Percentiles rank a stretch among this genome's conserved stretches.
phyloP scores from a whole-genome alignment of 1,284 basidiomycete genomes.

The Wolfiporia cocos region DNA sequence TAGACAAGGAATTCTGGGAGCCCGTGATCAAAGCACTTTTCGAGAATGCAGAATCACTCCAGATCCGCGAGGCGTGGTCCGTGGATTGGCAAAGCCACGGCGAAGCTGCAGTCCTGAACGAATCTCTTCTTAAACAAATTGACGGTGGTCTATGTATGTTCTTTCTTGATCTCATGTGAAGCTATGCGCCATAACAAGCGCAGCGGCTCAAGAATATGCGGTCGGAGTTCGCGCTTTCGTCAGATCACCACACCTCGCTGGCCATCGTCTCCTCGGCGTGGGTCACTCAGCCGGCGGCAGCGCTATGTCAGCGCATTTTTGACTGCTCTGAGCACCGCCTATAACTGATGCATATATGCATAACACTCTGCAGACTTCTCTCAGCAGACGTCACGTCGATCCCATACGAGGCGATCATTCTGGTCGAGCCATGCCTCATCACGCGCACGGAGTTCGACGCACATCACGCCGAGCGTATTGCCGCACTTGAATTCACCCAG shows the following conservation, averaged over 20 bases:
- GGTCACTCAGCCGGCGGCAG: slow-evolving; percentile 22
- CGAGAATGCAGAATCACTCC: slow-evolving; percentile 5
- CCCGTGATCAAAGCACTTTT: slow-evolving; percentile 17
- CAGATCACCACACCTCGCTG: slow-evolving; percentile 9
- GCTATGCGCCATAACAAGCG: not conserved
- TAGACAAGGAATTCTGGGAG: slow-evolving; percentile 26
- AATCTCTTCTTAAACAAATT: slow-evolving; percentile 7
- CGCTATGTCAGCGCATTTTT: slow-evolving; percentile 11
- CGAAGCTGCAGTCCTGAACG: slow-evolving; percentile 20
- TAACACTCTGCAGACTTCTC: not conserved
- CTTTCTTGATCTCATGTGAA: not conserved
- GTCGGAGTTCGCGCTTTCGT: slow-evolving; percentile 12
- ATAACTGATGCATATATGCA: not conserved
- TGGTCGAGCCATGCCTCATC: slow-evolving; percentile 13
- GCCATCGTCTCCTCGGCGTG: slow-evolving; percentile 16
- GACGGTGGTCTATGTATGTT: slow-evolving; percentile 13
- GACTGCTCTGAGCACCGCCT: not conserved
- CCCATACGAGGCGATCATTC: slow-evolving; percentile 5
- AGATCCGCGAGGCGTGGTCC: slow-evolving; percentile 26
- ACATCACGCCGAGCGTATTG: slow-evolving; percentile 7
- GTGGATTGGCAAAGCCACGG: slow-evolving; percentile 26
- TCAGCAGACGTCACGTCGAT: not conserved
- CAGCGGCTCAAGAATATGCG: slow-evolving; percentile 15
- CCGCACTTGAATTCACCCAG: slow-evolving; percentile 6
- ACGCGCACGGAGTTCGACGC: slow-evolving; percentile 8